Evolutionary conservation across 306 rosid species (phyloP).

Genomic region (Cicer pinnatifidum): DNA sequence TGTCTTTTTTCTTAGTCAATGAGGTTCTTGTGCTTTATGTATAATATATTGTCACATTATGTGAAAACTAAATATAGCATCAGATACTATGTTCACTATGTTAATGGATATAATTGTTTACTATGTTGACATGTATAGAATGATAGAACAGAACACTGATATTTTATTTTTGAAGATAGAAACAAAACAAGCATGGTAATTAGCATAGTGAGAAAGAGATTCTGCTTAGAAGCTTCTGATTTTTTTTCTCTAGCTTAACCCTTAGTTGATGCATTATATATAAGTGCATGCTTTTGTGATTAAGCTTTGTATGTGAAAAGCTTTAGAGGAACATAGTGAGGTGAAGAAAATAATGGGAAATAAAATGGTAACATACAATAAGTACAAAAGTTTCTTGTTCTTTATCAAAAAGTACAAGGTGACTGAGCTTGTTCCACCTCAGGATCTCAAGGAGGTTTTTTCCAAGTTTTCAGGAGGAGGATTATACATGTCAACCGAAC

Average conservation of each 20-base stretch:
- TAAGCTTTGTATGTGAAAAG: not conserved
- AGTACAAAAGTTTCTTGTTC: constrained; percentile 68
- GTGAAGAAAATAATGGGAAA: constrained; percentile 37
- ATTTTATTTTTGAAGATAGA: not conserved
- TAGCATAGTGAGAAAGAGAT: constrained; percentile 26
- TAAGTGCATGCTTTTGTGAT: constrained; percentile 33
- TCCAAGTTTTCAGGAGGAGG: constrained; percentile 57
- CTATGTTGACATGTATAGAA: not conserved
- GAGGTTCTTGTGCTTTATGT: not conserved
- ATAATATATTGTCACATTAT: constrained; percentile 10
- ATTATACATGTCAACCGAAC: constrained; percentile 54
- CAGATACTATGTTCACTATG: constrained; percentile 31
- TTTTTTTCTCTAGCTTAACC: not conserved
- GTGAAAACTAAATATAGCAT: constrained; percentile 27
- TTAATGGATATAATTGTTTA: constrained; percentile 31
- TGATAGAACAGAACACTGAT: not conserved
- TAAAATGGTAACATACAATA: constrained; percentile 49
- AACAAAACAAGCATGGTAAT: constrained; percentile 1
- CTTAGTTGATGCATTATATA: constrained; percentile 30
- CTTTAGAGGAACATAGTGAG: constrained; percentile 29
- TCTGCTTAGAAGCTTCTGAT: constrained; percentile 43
- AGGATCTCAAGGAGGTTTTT: constrained; percentile 64
- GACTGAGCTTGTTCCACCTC: constrained; percentile 62
- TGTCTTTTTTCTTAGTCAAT: not conserved
- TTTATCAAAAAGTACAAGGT: constrained; percentile 73